Base-by-base conservation (phyloP, 2,329 filamentous ascomycete species). In the Colletotrichum zoysiae region DNA sequence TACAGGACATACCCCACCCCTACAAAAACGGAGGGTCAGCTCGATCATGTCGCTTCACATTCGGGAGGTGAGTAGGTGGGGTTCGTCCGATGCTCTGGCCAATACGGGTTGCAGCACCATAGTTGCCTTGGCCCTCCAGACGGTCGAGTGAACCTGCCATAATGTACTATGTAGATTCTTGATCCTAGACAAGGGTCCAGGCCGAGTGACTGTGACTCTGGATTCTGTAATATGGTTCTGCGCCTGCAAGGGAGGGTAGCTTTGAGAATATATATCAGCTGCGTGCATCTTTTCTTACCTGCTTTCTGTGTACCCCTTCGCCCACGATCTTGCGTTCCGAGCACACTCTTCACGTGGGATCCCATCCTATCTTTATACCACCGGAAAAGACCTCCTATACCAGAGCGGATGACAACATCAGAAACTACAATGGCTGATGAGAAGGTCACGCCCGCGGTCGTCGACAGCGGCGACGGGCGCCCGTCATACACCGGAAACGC, bases 401-500 rank as follows among this genome's bases (percentile, higher is more conserved):
- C 30, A 20, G n/a, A 44, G 3, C 18, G 18, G 20, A 33, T 12
- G 16, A n/a, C 14, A 8, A 18, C 11, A 35, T 35, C 33, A 38
- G 48, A 35, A 44, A 42, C 12, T 18, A 30, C 40, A 16, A 73
- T 70, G 61, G 40, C 60, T 16, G 60, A 70, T 26, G 70, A 66
- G 40, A 73, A 73, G 26, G 51, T 56, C 16, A 50, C 23, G 18
- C 14, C 55, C 30, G 56, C 44, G 42, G 30, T 66, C n/a, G 61
- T 46, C 48, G 66, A 65, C 35, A 64, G 55, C 55, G 56, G 55
- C 59, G 69, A 64, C 26, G 58, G 59, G 26, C 65, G 66, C 11
- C 70, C 67, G 26, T 65, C 65, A 9, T 61, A 70, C 61, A 57
- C 33, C 33, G 55, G 67, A 50, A 61, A 26, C 61, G n/a, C 58